A percentile compares a stretch with the other conserved stretches of the same genome.
Evolutionary conservation across 164 flowering plant genomes (phyloP).

Genomic region (Vitis vinifera): DNA sequence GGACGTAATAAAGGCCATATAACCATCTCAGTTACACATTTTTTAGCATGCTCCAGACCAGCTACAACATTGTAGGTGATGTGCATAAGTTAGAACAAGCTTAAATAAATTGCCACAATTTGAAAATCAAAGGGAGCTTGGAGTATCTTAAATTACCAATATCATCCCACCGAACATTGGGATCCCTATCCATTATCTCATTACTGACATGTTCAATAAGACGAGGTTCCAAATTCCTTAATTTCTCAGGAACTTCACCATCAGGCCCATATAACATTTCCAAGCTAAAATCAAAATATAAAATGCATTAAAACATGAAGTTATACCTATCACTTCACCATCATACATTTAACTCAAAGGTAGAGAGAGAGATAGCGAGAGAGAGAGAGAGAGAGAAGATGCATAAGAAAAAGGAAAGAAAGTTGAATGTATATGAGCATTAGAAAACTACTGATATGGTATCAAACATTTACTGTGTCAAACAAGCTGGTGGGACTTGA

Average conservation of each 20-base stretch:
- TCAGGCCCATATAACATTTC: constrained; percentile 94
- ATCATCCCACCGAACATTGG: constrained; percentile 97
- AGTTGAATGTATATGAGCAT: too few relatives aligned
- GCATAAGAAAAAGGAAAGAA: too few relatives aligned
- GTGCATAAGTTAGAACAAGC: constrained; percentile 5
- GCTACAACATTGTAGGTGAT: constrained; percentile 44
- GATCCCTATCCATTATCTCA: constrained; percentile 97
- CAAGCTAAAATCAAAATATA: constrained; percentile 47
- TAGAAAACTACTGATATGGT: too few relatives aligned
- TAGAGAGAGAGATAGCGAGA: too few relatives aligned
- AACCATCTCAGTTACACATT: constrained; percentile 99
- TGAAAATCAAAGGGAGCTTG: not conserved
- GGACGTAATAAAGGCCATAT: constrained; percentile 99
- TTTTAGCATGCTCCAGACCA: constrained; percentile 98
- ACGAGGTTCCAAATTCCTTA: constrained; percentile 94
- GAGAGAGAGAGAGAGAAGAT: too few relatives aligned
- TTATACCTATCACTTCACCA: not conserved
- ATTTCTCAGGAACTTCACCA: constrained; percentile 97
- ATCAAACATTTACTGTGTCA: too few relatives aligned
- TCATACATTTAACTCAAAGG: too few relatives aligned
- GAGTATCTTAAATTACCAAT: constrained; percentile 57
- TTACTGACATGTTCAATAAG: constrained; percentile 96
- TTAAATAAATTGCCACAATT: not conserved
- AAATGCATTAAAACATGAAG: constrained; percentile 11
- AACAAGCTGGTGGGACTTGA: too few relatives aligned